phyloP scores from a whole-genome alignment of 495 filamentous ascomycete genomes.

The Astrothelium macrocarpum region DNA sequence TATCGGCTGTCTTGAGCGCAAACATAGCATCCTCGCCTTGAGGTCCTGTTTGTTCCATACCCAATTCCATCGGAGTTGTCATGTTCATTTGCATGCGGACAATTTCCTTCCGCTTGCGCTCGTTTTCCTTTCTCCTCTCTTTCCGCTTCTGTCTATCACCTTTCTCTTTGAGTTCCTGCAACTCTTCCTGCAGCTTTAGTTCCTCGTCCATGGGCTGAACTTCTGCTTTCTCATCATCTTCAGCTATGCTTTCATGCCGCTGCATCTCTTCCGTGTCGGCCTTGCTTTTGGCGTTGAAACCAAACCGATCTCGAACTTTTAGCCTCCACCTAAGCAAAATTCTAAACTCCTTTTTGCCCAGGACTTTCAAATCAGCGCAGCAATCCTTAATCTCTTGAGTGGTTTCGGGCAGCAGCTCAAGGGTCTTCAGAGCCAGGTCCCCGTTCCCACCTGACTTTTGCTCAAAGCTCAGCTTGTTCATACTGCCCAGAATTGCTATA shows the following conservation, averaged over 20 bases:
- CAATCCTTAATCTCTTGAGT: conserved; percentile 77
- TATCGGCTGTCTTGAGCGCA: conserved; percentile 66
- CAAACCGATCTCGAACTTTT: conserved; percentile 83
- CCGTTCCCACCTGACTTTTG: conserved; percentile 54
- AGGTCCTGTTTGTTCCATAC: conserved; percentile 78
- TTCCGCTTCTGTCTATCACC: conserved; percentile 66
- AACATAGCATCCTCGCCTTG: conserved; percentile 74
- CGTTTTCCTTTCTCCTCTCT: conserved; percentile 72
- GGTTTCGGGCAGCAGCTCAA: conserved; percentile 87
- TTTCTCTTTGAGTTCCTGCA: conserved; percentile 70
- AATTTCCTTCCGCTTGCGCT: conserved; percentile 82
- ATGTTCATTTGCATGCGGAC: conserved; percentile 93
- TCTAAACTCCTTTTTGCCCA: conserved; percentile 92
- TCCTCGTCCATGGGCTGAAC: conserved; percentile 91
- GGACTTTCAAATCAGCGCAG: conserved; percentile 79
- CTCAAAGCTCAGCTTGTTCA: conserved; percentile 74
- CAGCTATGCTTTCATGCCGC: conserved; percentile 41
- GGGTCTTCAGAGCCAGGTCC: conserved; percentile 74
- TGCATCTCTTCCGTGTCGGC: conserved; percentile 24
- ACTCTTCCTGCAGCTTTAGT: conserved; percentile 73
- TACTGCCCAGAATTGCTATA: conserved; percentile 83
- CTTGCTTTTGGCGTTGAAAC: conserved; percentile 67
- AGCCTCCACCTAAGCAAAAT: conserved; percentile 86
- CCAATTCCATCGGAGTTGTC: conserved; percentile 91
- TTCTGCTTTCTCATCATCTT: conserved; percentile 56